Conservation (phyloP, 805 yeast species). For the Ascoidea asiatica region DNA sequence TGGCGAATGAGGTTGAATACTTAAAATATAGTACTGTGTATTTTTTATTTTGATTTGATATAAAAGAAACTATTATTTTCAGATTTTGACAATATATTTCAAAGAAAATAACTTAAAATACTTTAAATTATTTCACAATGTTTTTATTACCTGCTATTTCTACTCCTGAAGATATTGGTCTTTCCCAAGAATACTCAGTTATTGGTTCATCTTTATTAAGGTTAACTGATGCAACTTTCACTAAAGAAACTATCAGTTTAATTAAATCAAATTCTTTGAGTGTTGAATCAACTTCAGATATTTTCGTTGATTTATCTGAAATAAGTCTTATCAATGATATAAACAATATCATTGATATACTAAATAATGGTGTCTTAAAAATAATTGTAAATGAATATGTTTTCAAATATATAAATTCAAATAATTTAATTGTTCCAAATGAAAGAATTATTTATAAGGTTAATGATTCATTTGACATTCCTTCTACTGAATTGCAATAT, state of each 20-base stretch:
- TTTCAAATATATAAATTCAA: slow-evolving; percentile 8
- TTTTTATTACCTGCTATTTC: neutral
- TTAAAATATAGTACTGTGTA: no score
- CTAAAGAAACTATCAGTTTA: slow-evolving; percentile 11
- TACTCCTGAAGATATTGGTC: slow-evolving; percentile 5
- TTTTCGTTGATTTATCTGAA: slow-evolving; percentile 10
- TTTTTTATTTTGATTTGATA: no score
- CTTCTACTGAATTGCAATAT: neutral
- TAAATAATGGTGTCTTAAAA: slow-evolving; percentile 47
- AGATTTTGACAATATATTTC: no score
- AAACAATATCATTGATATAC: slow-evolving; percentile 33
- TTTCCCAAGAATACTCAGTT: slow-evolving; percentile 11
- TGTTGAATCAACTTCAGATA: slow-evolving; percentile 16
- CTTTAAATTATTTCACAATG: neutral
- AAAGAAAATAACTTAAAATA: no score
- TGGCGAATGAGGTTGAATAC: no score
- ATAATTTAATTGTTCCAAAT: slow-evolving; percentile 9
- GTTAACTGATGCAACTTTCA: slow-evolving; percentile 12
- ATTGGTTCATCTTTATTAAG: slow-evolving; percentile 17
- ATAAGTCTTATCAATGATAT: slow-evolving; percentile 17
- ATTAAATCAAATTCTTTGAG: slow-evolving; percentile 8
- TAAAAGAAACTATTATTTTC: no score
- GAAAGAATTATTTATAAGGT: slow-evolving; percentile 3
- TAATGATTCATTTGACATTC: neutral
- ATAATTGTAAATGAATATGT: slow-evolving; percentile 23